A percentile compares a stretch with the other conserved stretches of the same genome.
Evolutionary conservation across 2,329 filamentous ascomycete genomes (phyloP).

Genomic region (Coniochaeta sp.): DNA sequence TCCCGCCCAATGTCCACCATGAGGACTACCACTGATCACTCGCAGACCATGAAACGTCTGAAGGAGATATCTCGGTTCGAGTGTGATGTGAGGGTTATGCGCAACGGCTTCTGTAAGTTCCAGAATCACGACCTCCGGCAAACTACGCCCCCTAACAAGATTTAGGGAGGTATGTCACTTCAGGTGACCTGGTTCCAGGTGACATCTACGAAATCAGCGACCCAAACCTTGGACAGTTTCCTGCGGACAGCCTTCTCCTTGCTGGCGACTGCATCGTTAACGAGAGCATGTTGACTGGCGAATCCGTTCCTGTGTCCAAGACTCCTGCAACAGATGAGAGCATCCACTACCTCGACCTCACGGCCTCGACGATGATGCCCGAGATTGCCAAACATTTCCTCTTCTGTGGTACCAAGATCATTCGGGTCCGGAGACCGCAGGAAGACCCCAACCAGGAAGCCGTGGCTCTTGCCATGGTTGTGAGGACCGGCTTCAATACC

Average conservation of each 20-base stretch:
- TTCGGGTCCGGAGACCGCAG: slow-evolving; percentile 81
- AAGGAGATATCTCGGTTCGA: slow-evolving; percentile 91
- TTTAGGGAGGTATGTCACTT: slow-evolving; percentile 71
- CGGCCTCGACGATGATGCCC: slow-evolving; percentile 73
- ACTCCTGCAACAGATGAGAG: slow-evolving; percentile 74
- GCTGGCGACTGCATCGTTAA: slow-evolving; percentile 98
- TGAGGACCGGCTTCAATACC: slow-evolving; percentile 93
- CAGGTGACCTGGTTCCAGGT: slow-evolving; percentile 83
- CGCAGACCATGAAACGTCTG: slow-evolving; percentile 77
- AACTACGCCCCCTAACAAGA: background rate
- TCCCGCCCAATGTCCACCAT: background rate
- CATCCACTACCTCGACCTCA: slow-evolving; percentile 68
- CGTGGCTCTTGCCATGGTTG: slow-evolving; percentile 83
- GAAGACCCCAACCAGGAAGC: slow-evolving; percentile 81
- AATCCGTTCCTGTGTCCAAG: slow-evolving; percentile 96
- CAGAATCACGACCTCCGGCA: background rate
- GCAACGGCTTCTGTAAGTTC: slow-evolving; percentile 81
- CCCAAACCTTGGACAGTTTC: slow-evolving; percentile 78
- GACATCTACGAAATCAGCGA: slow-evolving; percentile 97
- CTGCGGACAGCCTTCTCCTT: slow-evolving; percentile 84
- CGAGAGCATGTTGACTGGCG: slow-evolving; percentile 97
- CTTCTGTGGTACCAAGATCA: slow-evolving; percentile 92
- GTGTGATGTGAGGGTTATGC: slow-evolving; percentile 86
- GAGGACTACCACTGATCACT: slow-evolving; percentile 8
- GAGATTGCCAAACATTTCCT: slow-evolving; percentile 84